Percentiles rank a stretch among this genome's conserved stretches.
Conservation (phyloP, 2,329 filamentous ascomycete genomes). For the Coleophoma eucalyptorum region DNA sequence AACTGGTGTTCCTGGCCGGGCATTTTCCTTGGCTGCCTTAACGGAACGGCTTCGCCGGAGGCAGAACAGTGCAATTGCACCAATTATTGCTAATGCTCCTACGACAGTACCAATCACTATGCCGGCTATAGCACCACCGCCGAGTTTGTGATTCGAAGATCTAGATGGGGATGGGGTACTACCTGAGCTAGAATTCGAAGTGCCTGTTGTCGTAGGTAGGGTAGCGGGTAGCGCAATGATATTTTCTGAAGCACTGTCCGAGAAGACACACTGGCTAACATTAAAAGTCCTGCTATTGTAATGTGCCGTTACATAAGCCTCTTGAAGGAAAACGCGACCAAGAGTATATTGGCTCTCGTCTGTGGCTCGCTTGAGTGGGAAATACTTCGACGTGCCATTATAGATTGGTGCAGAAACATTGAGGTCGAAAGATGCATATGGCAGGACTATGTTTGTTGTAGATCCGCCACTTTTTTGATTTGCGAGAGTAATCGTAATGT, state of each 20-base stretch:
- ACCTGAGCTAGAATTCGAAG: not conserved
- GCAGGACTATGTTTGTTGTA: slow-evolving; percentile 19
- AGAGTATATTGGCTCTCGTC: slow-evolving; percentile 19
- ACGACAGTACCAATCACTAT: slow-evolving; percentile 13
- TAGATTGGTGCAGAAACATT: slow-evolving; percentile 11
- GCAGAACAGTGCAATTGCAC: slow-evolving; percentile 9
- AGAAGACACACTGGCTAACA: slow-evolving; percentile 19
- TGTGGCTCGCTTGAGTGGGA: slow-evolving; percentile 17
- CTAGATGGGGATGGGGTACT: not conserved
- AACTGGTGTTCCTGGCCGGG: not conserved
- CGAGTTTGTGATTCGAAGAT: slow-evolving; percentile 2
- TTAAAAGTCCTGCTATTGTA: slow-evolving; percentile 24
- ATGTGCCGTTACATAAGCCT: slow-evolving; percentile 23
- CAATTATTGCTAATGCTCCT: slow-evolving; percentile 5
- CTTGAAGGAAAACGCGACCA: slow-evolving; percentile 25
- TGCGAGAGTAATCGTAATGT: slow-evolving; percentile 24
- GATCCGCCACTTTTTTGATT: slow-evolving; percentile 13
- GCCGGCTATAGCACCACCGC: slow-evolving; percentile 14
- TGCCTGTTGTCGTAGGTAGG: slow-evolving; percentile 3
- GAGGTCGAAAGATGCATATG: slow-evolving; percentile 24
- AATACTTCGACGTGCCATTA: slow-evolving; percentile 19
- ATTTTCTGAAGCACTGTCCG: slow-evolving; percentile 3
- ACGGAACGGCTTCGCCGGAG: slow-evolving; percentile 2
- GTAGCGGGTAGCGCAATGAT: slow-evolving; percentile 14
- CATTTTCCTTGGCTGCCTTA: not conserved